Base-by-base conservation (phyloP, 441 rosid species). In the Arabidopsis lyrata region DNA sequence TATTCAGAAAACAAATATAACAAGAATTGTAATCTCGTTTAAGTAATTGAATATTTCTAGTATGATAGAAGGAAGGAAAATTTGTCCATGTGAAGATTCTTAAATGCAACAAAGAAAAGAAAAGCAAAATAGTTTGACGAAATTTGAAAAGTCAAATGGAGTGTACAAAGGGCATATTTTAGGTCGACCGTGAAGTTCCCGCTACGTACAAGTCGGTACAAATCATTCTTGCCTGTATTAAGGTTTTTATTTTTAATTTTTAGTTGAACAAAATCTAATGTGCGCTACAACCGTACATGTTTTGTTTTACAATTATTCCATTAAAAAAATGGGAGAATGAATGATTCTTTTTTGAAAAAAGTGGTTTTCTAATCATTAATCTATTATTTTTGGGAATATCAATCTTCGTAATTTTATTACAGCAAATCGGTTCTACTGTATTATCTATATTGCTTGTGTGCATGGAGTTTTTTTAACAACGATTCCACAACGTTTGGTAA, bases 221-320 rank as follows among this genome's bases (percentile, higher is more conserved):
- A 68, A 66, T 69, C 79, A 63, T 55, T 47, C 71, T 70, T 69
- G 60, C 71, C 61, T 55, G 66, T 55, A 54, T 55, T 68, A 68
- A 63, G 49, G 48, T 29, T 66, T 66, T 11, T 29, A n/a, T n/a
- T n/a, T n/a, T n/a, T n/a, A 22, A 22, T 15, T 5, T 32, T 3
- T 32, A 31, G 16, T 11, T 35, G 58, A 44, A 45, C 52, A 68
- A 44, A 39, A 54, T 69, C 63, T 61, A 32, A 34, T 31, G 38
- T 75, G 22, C 41, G 47, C 1, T 24, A 61, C 29, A 44, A 15
- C 41, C 41, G 42, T 32, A 15, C 63, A 68, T 66, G 38, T 5
- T 35, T 22, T 53, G 1, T 38, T 5, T 24, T 36, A 66, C 7
- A 32, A 15, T 44, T 45, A 16, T 22, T 63, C 9, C 29, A 34